These are phyloP conservation scores for Aschersonia sp. DNA, from an alignment of 2,329 filamentous ascomycete species.

Conservation along the genomic window DNA sequence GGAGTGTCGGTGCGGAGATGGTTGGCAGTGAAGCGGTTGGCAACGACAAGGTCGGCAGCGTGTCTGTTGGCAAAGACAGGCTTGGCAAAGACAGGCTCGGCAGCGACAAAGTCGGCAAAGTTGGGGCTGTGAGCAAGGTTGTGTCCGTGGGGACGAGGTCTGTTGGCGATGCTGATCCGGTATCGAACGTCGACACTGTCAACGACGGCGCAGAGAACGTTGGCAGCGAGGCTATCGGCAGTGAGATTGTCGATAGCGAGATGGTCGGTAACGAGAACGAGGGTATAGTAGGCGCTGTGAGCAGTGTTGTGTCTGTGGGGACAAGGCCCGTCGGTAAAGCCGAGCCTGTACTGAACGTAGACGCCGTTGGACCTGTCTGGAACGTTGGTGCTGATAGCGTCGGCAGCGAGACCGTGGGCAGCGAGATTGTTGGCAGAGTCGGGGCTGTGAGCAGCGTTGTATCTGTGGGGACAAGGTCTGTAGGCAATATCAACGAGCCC, in stretches of 20 bases:
- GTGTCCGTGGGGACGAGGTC: too few species aligned
- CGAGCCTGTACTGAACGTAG: not conserved
- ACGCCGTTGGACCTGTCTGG: not conserved
- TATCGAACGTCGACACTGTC: not conserved
- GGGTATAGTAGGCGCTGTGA: not conserved
- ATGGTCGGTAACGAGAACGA: not conserved
- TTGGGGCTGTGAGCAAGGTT: not conserved
- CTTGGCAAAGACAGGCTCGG: not conserved
- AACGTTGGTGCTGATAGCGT: not conserved
- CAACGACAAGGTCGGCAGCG: not conserved
- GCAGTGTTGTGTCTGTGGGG: not conserved
- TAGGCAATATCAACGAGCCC: too few species aligned
- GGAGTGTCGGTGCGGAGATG: not conserved
- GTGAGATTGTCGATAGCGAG: not conserved
- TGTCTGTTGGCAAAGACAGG: not conserved
- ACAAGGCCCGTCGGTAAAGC: not conserved
- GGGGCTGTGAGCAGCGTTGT: not conserved
- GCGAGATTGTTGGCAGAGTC: not conserved
- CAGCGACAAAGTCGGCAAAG: not conserved
- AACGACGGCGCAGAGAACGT: not conserved
- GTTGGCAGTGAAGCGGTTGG: not conserved
- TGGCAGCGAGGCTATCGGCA: not conserved
- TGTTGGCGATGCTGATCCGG: too few species aligned
- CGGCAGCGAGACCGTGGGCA: not conserved
- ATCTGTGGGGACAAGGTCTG: not conserved